These are phyloP conservation scores for Aaosphaeria pasadenensis DNA, from an alignment of 2,329 filamentous ascomycete species.

Conservation along the genomic window DNA sequence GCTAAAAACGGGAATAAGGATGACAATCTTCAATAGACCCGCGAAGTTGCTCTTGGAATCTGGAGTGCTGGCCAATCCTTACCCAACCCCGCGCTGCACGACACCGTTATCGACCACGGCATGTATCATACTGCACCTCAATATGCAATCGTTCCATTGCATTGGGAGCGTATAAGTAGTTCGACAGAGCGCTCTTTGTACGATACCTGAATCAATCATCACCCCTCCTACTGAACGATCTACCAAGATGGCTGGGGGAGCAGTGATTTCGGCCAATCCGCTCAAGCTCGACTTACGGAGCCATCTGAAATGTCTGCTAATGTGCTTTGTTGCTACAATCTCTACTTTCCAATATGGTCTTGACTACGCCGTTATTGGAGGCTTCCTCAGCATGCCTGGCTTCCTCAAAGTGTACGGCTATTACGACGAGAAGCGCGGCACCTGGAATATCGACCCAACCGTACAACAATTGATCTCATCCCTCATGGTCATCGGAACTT, in stretches of 20 bases:
- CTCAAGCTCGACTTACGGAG: not conserved
- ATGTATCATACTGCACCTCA: no score
- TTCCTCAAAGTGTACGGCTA: slow-evolving; percentile 6
- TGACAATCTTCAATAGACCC: no score
- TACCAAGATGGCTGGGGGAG: not conserved
- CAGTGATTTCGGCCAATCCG: not conserved
- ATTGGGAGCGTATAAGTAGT: no score
- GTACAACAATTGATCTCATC: slow-evolving; percentile 38
- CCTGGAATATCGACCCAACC: slow-evolving; percentile 36
- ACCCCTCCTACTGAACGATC: no score
- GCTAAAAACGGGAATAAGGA: no score
- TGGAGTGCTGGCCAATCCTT: no score
- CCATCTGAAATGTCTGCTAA: slow-evolving; percentile 2
- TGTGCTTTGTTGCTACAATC: slow-evolving; percentile 1
- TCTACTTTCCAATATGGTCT: slow-evolving; percentile 13
- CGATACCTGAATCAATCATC: no score
- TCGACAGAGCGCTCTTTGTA: no score
- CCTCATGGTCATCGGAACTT: slow-evolving; percentile 25
- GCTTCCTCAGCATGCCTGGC: slow-evolving; percentile 6
- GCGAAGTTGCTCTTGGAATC: no score
- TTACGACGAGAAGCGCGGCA: not conserved
- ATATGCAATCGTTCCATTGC: no score
- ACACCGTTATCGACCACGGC: no score
- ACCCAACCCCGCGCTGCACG: no score
- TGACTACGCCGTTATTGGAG: slow-evolving; percentile 2